phyloP scores from a whole-genome alignment of 2,329 filamentous ascomycete species.

The Colletotrichum plurivorum region DNA sequence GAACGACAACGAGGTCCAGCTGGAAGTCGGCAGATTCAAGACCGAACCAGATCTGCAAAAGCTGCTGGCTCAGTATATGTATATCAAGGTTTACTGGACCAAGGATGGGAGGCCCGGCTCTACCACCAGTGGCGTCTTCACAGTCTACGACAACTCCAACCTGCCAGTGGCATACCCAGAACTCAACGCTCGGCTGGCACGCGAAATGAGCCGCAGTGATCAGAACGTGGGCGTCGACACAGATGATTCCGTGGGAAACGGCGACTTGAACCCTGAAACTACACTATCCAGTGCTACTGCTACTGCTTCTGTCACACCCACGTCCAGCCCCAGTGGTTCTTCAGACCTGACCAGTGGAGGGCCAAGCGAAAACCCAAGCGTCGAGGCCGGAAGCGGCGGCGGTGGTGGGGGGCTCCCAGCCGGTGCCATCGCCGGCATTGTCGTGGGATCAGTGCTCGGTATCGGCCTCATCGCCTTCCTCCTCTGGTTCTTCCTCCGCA shows the following conservation, averaged over 20 bases:
- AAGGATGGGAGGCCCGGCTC: neutral
- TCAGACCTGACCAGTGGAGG: too few species aligned
- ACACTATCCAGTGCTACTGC: too few species aligned
- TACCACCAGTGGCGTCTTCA: slow-evolving; percentile 23
- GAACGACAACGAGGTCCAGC: neutral
- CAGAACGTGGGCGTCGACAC: neutral
- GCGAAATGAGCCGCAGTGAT: neutral
- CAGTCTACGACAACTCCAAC: slow-evolving; percentile 1
- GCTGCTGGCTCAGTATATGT: slow-evolving; percentile 1
- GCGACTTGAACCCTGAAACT: neutral
- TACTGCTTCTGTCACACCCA: too few species aligned
- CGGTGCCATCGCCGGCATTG: slow-evolving; percentile 64
- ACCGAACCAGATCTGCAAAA: neutral
- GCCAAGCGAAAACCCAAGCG: neutral
- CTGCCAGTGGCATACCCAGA: neutral
- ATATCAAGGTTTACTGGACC: slow-evolving; percentile 9
- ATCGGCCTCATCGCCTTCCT: slow-evolving; percentile 56
- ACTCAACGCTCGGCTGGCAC: neutral
- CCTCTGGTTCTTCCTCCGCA: slow-evolving; percentile 60
- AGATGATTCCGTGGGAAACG: neutral
- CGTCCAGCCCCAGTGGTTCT: too few species aligned
- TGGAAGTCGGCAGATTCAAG: neutral
- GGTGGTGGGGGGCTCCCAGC: slow-evolving; percentile 49
- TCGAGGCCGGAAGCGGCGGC: neutral
- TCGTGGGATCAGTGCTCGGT: slow-evolving; percentile 56